Conservation (phyloP, 345 rosid species). For the Salix purpurea region DNA sequence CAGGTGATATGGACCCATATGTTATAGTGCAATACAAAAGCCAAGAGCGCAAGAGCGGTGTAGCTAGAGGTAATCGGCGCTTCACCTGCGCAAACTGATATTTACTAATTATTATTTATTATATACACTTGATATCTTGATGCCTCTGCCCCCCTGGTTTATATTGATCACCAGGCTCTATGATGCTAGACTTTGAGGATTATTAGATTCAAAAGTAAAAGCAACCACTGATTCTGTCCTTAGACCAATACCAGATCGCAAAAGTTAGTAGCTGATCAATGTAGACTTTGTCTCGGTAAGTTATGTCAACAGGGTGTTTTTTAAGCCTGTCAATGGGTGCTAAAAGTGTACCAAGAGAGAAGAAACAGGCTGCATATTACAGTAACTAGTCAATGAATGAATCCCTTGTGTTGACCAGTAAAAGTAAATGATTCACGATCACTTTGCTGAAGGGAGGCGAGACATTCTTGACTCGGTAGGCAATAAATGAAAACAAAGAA, state of each 20-base stretch:
- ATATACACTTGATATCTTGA: background rate
- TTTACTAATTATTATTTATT: background rate
- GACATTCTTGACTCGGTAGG: background rate
- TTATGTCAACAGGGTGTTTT: background rate
- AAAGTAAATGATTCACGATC: background rate
- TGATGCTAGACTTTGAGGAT: too few relatives aligned
- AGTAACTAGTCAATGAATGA: background rate
- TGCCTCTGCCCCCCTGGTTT: too few relatives aligned
- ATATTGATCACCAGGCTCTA: too few relatives aligned
- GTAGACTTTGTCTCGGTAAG: background rate
- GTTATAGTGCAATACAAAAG: conserved; percentile 64
- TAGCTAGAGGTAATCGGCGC: conserved; percentile 50
- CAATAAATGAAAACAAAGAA: background rate
- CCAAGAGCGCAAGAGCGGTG: conserved; percentile 63
- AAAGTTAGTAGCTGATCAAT: background rate
- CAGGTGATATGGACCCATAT: conserved; percentile 75
- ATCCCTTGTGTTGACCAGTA: background rate
- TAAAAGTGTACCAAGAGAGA: background rate
- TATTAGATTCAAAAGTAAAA: background rate
- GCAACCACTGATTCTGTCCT: background rate
- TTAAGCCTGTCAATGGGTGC: background rate
- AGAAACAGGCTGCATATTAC: background rate
- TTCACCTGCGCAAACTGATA: background rate
- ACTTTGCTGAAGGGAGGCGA: background rate
- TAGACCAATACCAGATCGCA: background rate